Evolutionary conservation across 768 basidiomycete genomes (phyloP).

Genomic region (Holtermanniella nyarrowii): DNA sequence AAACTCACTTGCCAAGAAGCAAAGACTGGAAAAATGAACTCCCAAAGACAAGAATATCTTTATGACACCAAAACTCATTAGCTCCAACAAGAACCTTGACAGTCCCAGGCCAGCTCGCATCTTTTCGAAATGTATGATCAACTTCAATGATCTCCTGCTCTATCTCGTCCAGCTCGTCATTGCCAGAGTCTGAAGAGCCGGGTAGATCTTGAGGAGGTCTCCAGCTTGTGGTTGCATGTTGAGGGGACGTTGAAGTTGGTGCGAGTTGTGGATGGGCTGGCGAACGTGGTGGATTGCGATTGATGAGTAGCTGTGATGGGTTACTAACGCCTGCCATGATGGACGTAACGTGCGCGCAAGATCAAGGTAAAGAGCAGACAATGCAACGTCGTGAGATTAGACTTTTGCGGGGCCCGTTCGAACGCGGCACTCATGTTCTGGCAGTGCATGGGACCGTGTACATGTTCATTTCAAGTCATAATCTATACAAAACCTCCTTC

Average conservation of each 20-base stretch:
- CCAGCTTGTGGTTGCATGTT: conserved; percentile 1
- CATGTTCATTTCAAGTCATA: too few relatives aligned
- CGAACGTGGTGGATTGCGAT: conserved; percentile 29
- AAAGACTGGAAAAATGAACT: conserved; percentile 93
- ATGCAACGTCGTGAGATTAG: too few relatives aligned
- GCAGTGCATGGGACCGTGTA: too few relatives aligned
- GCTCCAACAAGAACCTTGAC: conserved; percentile 84
- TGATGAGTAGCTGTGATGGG: conserved; percentile 32
- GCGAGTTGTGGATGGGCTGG: conserved; percentile 35
- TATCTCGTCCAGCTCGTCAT: conserved; percentile 8
- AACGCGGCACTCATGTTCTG: too few relatives aligned
- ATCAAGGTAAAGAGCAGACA: too few relatives aligned
- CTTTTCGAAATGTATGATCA: conserved; percentile 64
- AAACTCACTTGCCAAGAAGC: conserved; percentile 54
- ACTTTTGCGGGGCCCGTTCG: too few relatives aligned
- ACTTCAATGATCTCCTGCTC: conserved; percentile 53
- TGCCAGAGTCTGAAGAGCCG: neutral
- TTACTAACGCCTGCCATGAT: conserved; percentile 5
- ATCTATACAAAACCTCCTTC: neutral
- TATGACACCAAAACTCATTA: conserved; percentile 88
- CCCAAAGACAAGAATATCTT: conserved; percentile 79
- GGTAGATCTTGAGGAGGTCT: neutral
- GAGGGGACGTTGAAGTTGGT: conserved; percentile 19
- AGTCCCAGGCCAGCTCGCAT: conserved; percentile 62
- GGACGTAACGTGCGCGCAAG: too few relatives aligned